A percentile compares a stretch with the other conserved stretches of the same genome.
These are phyloP conservation scores for Aspergillus caelatus DNA, from an alignment of 2,329 filamentous ascomycete genomes.

Conservation along the genomic window DNA sequence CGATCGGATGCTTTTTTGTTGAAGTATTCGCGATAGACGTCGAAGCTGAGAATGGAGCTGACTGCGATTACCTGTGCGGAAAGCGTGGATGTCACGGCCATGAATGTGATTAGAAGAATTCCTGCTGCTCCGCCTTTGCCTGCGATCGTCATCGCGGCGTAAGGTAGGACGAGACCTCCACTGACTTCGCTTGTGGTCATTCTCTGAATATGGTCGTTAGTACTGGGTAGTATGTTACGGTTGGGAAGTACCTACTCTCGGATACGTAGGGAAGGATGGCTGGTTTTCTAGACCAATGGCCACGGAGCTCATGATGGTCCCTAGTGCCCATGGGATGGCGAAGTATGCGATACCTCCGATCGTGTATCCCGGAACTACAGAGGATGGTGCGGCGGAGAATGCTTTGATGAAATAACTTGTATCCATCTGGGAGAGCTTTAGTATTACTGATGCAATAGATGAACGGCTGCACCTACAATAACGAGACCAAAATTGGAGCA, in stretches of 20 bases:
- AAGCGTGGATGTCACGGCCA: constrained; percentile 51
- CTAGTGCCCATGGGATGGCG: constrained; percentile 57
- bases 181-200: constrained; percentile 43
- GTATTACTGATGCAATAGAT: not conserved
- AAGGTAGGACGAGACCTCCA: constrained; percentile 42
- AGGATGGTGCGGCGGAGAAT: constrained; percentile 51
- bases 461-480: constrained; percentile 37
- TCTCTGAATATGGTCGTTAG: constrained; percentile 22
- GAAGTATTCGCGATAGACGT: constrained; percentile 57
- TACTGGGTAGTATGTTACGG: not conserved
- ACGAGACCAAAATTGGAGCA: constrained; percentile 57
- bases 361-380: constrained; percentile 56
- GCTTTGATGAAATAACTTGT: constrained; percentile 59
- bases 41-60: constrained; percentile 57
- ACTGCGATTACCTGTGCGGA: constrained; percentile 58
- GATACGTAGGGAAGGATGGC: constrained; percentile 58
- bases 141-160: constrained; percentile 42
- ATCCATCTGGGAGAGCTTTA: constrained; percentile 44
- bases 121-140: constrained; percentile 43
- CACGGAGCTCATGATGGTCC: constrained; percentile 54
- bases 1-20: constrained; percentile 50
- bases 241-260: constrained; percentile 35
- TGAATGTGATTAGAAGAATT: constrained; percentile 44
- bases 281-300: constrained; percentile 53
- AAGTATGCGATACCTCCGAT: constrained; percentile 59